phyloP scores from a whole-genome alignment of 2,329 filamentous ascomycete species.

The Trichocomaceae sp. region DNA sequence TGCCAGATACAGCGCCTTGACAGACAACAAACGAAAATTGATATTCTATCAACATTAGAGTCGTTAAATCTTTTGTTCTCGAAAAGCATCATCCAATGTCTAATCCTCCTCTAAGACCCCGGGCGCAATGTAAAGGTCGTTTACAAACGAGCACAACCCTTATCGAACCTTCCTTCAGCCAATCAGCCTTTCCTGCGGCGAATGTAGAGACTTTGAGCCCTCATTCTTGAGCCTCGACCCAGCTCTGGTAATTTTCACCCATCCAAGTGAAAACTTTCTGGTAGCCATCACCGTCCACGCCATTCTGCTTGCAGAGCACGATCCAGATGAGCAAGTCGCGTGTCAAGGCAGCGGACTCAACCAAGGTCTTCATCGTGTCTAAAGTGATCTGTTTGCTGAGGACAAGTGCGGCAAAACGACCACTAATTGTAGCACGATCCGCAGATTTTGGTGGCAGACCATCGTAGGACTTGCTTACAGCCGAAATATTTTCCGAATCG shows the following conservation, averaged over 20 bases:
- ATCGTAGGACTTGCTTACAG: not conserved
- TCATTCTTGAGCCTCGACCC: not conserved
- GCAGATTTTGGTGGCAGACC: not conserved
- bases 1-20: not conserved
- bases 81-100: too few relatives aligned
- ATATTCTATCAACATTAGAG: not conserved
- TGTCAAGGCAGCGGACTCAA: not conserved
- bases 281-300: not conserved
- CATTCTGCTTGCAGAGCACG: not conserved
- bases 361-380: not conserved
- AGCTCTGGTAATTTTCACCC: not conserved
- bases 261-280: not conserved
- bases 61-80: not conserved
- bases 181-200: too few relatives aligned
- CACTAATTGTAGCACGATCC: constrained; percentile 5
- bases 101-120: too few relatives aligned
- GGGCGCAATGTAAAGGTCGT: too few relatives aligned
- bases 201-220: not conserved
- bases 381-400: not conserved
- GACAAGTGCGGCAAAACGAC: constrained; percentile 1
- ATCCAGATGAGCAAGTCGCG: constrained; percentile 2
- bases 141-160: too few relatives aligned
- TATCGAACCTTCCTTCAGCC: too few relatives aligned
- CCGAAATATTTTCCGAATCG: not conserved
- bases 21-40: not conserved